Evolutionary conservation across 2,329 filamentous ascomycete genomes (phyloP), one percentile per base, ranked within the genome.

Genomic region (Ambrosiella cleistominuta): DNA sequence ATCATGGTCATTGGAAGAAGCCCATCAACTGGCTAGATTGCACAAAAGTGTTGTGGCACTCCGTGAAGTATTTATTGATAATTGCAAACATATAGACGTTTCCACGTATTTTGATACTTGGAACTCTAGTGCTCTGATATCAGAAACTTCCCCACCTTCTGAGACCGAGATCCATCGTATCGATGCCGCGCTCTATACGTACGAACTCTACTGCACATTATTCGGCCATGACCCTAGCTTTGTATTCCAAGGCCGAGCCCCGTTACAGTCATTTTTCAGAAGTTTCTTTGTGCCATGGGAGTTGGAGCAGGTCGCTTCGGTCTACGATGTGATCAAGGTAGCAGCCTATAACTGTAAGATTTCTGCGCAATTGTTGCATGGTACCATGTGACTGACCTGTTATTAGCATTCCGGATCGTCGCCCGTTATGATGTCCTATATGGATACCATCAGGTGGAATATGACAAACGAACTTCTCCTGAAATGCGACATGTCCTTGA

Each of bases 361-460:
- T 27, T 13, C 12, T 7, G 15, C 15, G 13, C 27, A 3, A 37
- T 36, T 39, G 12, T 52, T 39, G 19, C 5, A 7, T 7, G 3
- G 17, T 8, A 13, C 35, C 9, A 6, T 57, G n/a, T 50, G 19
- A 47, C 51, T 61, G 49, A 56, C 19, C 15, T 56, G 27, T 36
- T 58, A 3, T 9, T 37, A 61, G 60, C 57, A 39, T 61, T 61
- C 36, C 60, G 60, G 15, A 40, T 58, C n/a, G 57, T 61, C n/a
- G 60, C 60, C 11, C 60, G 60, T 44, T 54, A 61, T 57, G 60
- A 61, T 13, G 37, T 61, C 42, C 49, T 54, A 37, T 61, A 61
- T 27, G 60, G 60, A 11, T 54, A 53, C 15, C 27, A 61, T 40
- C 42, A 49, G 53, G 53, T 58, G 2, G 56, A 58, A 19, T 61